Evolutionary conservation across 352 stramenopile genomes (phyloP), one percentile per base, ranked within the genome.

Genomic region (Phytophthora pinifolia): DNA sequence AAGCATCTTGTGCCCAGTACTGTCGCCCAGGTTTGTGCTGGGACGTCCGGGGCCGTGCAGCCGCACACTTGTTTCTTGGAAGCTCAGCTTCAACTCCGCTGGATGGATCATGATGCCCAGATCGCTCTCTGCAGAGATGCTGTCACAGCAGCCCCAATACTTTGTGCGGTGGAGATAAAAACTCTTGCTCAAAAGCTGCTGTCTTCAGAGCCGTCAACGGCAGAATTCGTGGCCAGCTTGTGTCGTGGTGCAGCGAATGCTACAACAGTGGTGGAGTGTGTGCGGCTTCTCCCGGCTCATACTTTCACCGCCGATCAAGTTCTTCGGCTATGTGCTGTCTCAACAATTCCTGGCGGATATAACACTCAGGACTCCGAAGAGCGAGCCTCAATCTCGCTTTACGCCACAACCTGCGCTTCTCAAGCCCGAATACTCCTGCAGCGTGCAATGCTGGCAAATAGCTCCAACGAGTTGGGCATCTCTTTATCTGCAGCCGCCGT

Each of bases 21-120:
- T 36, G 62, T 79, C 15, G 54, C 58, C 5, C 51, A 59, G 17
- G 47, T 77, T 8, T 90, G 80, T 42, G 65, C 65, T 10, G 49
- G 22, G 14, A 54, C 50, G 1, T 46, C 39, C 2, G 22, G n/a
- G 7, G n/a, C 17, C 33, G 1, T 46, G 10, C 57, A 46, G 8
- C 72, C 76, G 0, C 65, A 83, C 27, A 39, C 22, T 6, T 90
- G 76, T 25, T 72, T 81, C 15, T 34, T 84, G 8, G 64, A 70
- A 42, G 72, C 73, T 0, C 60, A 69, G 14, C 67, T 71, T 9
- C 66, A 72, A 27, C 72, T 86, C 0, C 52, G 67, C 0, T 86
- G 76, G 76, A 84, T 90, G 66, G 56, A 76, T 22, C 41, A 52
- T 25, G 32, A 60, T 1, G 51, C 53, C 0, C 54, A 76, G 15